Evolutionary conservation across 177 flowering plant species (phyloP).

Genomic region (Tripterygium wilfordii): DNA sequence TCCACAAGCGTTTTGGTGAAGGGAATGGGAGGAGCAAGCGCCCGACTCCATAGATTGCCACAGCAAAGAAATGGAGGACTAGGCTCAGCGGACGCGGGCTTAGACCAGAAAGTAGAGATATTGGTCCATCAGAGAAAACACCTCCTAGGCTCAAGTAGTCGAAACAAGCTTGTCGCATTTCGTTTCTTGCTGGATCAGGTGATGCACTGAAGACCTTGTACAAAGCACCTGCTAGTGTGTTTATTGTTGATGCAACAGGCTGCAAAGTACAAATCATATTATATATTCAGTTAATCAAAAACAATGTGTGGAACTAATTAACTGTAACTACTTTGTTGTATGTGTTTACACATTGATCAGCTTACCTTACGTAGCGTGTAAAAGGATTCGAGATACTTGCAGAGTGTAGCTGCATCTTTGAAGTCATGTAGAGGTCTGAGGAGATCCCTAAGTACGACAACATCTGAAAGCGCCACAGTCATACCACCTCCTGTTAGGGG

Average conservation of each 20-base stretch:
- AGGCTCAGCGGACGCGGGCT: conserved; percentile 35
- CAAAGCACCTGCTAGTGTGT: conserved; percentile 39
- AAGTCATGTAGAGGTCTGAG: conserved; percentile 15
- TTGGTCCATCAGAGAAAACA: conserved; percentile 28
- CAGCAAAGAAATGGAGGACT: conserved; percentile 39
- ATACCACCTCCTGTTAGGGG: conserved; percentile 19
- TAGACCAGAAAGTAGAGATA: conserved; percentile 36
- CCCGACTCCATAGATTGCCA: conserved; percentile 39
- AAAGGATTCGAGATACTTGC: conserved; percentile 19
- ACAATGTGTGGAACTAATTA: no score
- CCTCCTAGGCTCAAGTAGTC: conserved; percentile 45
- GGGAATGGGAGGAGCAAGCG: conserved; percentile 41
- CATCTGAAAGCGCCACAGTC: conserved; percentile 22
- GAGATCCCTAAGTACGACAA: conserved; percentile 14
- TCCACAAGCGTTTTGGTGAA: conserved; percentile 27
- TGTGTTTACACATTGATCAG: not conserved
- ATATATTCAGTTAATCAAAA: no score
- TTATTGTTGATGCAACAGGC: conserved; percentile 46
- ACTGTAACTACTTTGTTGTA: not conserved
- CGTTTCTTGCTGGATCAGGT: conserved; percentile 33
- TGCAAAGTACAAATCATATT: no score
- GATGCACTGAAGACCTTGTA: conserved; percentile 35
- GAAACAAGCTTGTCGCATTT: conserved; percentile 40
- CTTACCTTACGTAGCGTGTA: conserved; percentile 19
- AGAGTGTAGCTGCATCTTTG: conserved; percentile 4